Evolutionary conservation across 495 filamentous ascomycete genomes (phyloP).

Genomic region (Emericellopsis terricola): DNA sequence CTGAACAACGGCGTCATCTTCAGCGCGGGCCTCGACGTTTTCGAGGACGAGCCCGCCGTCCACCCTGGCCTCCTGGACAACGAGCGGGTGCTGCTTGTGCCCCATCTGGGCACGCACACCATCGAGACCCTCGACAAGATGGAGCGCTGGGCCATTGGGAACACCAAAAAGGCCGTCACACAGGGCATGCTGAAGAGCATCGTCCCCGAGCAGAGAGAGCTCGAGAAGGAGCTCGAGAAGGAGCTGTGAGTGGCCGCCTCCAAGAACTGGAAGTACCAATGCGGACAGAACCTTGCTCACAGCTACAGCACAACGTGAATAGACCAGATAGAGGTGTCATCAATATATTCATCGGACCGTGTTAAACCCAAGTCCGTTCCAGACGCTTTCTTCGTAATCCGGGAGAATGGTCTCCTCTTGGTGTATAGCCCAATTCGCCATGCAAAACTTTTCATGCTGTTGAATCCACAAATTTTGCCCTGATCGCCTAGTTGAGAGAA

Average conservation of each 20-base stretch:
- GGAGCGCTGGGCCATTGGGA: conserved; percentile 57
- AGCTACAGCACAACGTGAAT: too few relatives aligned
- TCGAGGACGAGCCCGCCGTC: conserved; percentile 56
- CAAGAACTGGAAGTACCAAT: too few relatives aligned
- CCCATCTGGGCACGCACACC: conserved; percentile 61
- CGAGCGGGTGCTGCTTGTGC: conserved; percentile 52
- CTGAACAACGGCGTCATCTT: conserved; percentile 50
- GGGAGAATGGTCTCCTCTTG: too few relatives aligned
- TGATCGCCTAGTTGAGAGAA: not conserved
- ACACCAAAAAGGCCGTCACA: conserved; percentile 43
- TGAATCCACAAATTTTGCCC: conserved; percentile 3
- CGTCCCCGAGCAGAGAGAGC: conserved; percentile 45
- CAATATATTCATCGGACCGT: too few relatives aligned
- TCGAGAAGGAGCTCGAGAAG: conserved; percentile 7
- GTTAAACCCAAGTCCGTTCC: too few relatives aligned
- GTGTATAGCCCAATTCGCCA: not conserved
- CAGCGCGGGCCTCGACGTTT: conserved; percentile 61
- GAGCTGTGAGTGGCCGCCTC: too few relatives aligned
- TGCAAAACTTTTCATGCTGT: conserved; percentile 3
- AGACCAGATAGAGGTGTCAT: too few relatives aligned
- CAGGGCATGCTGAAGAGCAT: conserved; percentile 48
- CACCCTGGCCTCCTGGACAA: conserved; percentile 54
- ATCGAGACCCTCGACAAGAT: conserved; percentile 52
- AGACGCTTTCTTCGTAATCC: too few relatives aligned
- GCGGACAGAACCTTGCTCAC: too few relatives aligned